Conservation (phyloP, 2,329 filamentous ascomycete genomes). For the Peltaster fructicola region DNA sequence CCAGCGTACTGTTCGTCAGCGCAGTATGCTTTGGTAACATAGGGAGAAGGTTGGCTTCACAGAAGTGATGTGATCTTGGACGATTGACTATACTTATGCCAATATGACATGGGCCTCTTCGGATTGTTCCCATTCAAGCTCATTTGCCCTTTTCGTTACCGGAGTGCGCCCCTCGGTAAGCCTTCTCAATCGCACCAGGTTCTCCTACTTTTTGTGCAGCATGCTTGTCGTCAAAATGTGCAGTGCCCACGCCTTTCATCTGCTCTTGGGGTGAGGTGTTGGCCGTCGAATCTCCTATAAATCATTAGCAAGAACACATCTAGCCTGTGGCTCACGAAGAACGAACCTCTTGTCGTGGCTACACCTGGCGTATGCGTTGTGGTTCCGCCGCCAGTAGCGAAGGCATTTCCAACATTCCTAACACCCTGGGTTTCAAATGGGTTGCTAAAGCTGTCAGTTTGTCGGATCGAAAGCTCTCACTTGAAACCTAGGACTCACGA, state of each 20-base stretch:
- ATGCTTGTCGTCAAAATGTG: slow-evolving; percentile 16
- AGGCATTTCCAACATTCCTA: slow-evolving; percentile 18
- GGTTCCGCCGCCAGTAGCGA: slow-evolving; percentile 18
- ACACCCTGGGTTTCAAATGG: slow-evolving; percentile 19
- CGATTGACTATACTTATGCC: too few relatives aligned
- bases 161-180: slow-evolving; percentile 16
- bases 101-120: too few relatives aligned
- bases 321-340: neutral
- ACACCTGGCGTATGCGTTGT: slow-evolving; percentile 18
- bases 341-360: slow-evolving; percentile 18
- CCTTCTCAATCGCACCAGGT: slow-evolving; percentile 11
- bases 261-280: slow-evolving; percentile 11
- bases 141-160: slow-evolving; percentile 20
- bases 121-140: too few relatives aligned
- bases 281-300: slow-evolving; percentile 11
- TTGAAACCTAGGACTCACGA: too few relatives aligned
- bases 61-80: too few relatives aligned
- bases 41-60: slow-evolving; percentile 53
- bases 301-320: neutral
- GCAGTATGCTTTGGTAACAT: slow-evolving; percentile 95
- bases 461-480: neutral
- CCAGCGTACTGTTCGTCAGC: slow-evolving; percentile 87
- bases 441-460: slow-evolving; percentile 8
- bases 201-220: slow-evolving; percentile 13
- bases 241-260: slow-evolving; percentile 15